Evolutionary conservation across 2,329 filamentous ascomycete species (phyloP).

Genomic region (Aspergillus transmontanensis): DNA sequence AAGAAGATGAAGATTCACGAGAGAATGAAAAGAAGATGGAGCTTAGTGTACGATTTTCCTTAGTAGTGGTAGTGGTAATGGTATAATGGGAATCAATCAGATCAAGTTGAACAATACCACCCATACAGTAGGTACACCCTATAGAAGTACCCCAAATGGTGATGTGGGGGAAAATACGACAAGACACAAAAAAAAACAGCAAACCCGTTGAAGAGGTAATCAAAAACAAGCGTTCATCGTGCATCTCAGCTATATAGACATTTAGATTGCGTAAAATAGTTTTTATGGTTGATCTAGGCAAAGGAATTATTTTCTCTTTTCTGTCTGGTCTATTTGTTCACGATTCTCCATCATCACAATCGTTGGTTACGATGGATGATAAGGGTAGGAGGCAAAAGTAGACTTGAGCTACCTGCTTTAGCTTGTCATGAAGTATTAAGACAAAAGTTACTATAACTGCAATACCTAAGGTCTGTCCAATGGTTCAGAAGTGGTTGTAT

Average conservation of each 20-base stretch:
- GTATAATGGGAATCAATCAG: constrained; percentile 3
- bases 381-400: neutral
- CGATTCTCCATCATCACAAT: neutral
- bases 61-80: neutral
- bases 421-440: constrained; percentile 8
- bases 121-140: constrained; percentile 3
- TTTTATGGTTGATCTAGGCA: neutral
- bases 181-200: constrained; percentile 4
- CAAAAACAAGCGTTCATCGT: neutral
- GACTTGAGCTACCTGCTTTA: neutral
- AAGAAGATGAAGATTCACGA: constrained; percentile 12
- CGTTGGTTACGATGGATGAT: neutral
- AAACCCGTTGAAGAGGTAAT: neutral
- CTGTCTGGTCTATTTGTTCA: neutral
- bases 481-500: constrained; percentile 5
- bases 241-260: neutral
- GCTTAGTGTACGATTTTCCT: neutral
- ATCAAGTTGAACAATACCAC: constrained; percentile 4
- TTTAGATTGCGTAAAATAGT: neutral
- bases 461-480: constrained; percentile 8
- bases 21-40: constrained; percentile 12
- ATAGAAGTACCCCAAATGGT: neutral
- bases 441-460: constrained; percentile 23
- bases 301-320: neutral
- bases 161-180: constrained; percentile 12